Conservation (phyloP, 805 yeast genomes). For the Wickerhamiella kurtzmanii region DNA sequence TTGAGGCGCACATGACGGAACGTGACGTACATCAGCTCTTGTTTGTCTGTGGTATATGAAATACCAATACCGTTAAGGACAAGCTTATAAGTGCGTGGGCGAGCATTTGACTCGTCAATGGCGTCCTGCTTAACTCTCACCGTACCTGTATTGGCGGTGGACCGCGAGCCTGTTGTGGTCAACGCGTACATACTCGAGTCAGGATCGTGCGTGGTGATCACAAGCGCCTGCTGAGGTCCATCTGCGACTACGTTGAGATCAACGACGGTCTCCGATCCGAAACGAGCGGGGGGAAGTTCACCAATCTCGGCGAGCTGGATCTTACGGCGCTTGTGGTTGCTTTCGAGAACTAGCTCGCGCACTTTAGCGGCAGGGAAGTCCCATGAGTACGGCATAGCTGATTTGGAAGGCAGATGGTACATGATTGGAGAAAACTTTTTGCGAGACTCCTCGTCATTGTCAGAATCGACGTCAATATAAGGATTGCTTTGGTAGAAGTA, state of each 20-base stretch:
- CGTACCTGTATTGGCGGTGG: constrained; percentile 3
- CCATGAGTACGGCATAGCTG: constrained; percentile 98
- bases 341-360: constrained; percentile 61
- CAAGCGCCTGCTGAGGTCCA: constrained; percentile 84
- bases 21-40: constrained; percentile 76
- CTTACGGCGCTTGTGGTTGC: constrained; percentile 31
- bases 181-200: constrained; percentile 61
- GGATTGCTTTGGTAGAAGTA: constrained; percentile 81
- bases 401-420: constrained; percentile 71
- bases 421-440: constrained; percentile 61
- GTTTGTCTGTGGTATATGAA: constrained; percentile 61
- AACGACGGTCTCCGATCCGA: constrained; percentile 41
- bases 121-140: constrained; percentile 12
- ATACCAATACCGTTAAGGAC: constrained; percentile 71
- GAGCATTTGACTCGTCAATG: constrained; percentile 12
- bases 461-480: constrained; percentile 47
- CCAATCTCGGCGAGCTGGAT: constrained; percentile 91
- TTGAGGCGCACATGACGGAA: constrained; percentile 67
- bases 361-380: constrained; percentile 85
- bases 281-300: constrained; percentile 68
- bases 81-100: constrained; percentile 31
- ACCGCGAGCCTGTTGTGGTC: constrained; percentile 3
- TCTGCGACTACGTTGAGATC: constrained; percentile 91
- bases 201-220: constrained; percentile 71
- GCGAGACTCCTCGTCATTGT: constrained; percentile 23